Conservation (phyloP, 73 alveolate species). For the Paraurostyla sp. region DNA sequence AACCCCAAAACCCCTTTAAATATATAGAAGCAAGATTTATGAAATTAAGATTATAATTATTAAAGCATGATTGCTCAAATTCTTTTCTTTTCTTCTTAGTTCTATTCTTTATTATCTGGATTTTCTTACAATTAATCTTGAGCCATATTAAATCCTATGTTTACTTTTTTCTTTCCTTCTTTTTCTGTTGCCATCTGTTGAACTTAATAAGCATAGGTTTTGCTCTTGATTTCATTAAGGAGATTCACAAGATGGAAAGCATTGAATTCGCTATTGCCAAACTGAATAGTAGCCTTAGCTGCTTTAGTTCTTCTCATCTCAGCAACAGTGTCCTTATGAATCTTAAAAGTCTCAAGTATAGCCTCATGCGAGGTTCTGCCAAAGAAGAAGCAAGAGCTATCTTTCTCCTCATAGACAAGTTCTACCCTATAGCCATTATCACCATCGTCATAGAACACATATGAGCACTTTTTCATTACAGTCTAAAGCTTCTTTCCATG, state of each 20-base stretch:
- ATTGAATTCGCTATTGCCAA: conserved; percentile 34
- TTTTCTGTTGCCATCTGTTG: too few species aligned
- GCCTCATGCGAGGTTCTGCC: conserved; percentile 56
- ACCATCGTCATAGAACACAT: conserved; percentile 38
- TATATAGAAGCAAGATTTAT: too few species aligned
- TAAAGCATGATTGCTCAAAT: too few species aligned
- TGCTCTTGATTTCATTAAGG: conserved; percentile 52
- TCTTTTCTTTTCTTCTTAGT: too few species aligned
- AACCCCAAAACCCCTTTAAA: too few species aligned
- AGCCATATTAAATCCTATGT: too few species aligned
- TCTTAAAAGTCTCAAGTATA: conserved; percentile 36
- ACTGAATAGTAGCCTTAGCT: conserved; percentile 49
- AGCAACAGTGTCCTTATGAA: conserved; percentile 19
- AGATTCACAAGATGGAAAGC: conserved; percentile 38
- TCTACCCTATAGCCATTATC: conserved; percentile 55
- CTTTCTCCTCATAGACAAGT: conserved; percentile 50
- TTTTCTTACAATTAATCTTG: too few species aligned
- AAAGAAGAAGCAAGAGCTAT: conserved; percentile 35
- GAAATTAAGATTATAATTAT: too few species aligned
- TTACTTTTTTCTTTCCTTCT: too few species aligned
- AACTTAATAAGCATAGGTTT: conserved; percentile 35
- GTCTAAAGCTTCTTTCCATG: conserved; percentile 52
- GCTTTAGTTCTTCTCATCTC: conserved; percentile 62
- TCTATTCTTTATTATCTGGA: too few species aligned
- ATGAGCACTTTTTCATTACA: conserved; percentile 47